These are phyloP conservation scores for Phalaenopsis hybrid DNA, from an alignment of 116 monocot species.

Conservation along the genomic window DNA sequence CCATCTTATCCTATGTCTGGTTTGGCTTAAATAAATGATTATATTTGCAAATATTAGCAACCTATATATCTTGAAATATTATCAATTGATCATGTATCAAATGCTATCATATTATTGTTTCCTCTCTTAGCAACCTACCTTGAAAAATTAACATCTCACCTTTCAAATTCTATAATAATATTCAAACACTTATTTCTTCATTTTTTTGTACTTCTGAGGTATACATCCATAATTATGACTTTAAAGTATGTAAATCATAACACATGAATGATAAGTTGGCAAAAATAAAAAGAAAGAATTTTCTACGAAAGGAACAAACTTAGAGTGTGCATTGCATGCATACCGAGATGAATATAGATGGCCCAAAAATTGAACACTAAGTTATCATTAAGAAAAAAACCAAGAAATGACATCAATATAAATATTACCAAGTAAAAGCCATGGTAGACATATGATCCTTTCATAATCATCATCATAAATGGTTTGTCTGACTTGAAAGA, in stretches of 20 bases:
- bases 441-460: conserved; percentile 42
- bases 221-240: too few relatives aligned
- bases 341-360: not conserved
- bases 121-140: too few relatives aligned
- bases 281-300: not conserved
- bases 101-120: too few relatives aligned
- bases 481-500: conserved; percentile 40
- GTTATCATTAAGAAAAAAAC: not conserved
- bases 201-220: too few relatives aligned
- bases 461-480: conserved; percentile 30
- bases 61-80: too few relatives aligned
- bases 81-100: too few relatives aligned
- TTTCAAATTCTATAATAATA: too few relatives aligned
- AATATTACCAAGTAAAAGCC: conserved; percentile 44
- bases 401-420: not conserved
- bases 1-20: too few relatives aligned
- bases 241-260: not conserved
- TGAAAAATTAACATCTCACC: too few relatives aligned
- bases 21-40: too few relatives aligned
- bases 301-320: not conserved
- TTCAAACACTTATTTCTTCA: too few relatives aligned
- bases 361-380: not conserved
- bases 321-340: not conserved
- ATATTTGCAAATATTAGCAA: too few relatives aligned
- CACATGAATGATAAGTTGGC: not conserved